These are phyloP conservation scores for Globisporangium heterothallicum DNA, from an alignment of 352 stramenopile species.

Conservation along the genomic window DNA sequence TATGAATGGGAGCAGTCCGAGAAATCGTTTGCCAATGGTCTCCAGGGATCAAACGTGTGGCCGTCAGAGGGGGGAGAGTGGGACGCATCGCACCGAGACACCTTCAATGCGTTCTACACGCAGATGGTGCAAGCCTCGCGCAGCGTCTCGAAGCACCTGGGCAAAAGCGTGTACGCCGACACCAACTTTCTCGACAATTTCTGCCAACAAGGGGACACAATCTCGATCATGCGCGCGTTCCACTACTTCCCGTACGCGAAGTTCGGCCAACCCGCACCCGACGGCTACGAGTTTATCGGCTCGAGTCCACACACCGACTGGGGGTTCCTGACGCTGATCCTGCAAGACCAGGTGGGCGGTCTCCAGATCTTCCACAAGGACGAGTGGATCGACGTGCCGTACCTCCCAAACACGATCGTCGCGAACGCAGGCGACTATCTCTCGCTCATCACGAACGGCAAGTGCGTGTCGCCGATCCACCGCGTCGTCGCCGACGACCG, in stretches of 20 bases:
- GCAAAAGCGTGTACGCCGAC: slow-evolving; percentile 43
- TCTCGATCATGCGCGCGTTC: slow-evolving; percentile 83
- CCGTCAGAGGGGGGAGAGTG: slow-evolving; percentile 26
- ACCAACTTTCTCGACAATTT: slow-evolving; percentile 51
- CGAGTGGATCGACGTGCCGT: slow-evolving; percentile 72
- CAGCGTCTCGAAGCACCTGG: slow-evolving; percentile 41
- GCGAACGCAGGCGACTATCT: slow-evolving; percentile 82
- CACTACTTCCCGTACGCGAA: slow-evolving; percentile 80
- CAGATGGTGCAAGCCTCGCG: slow-evolving; percentile 51
- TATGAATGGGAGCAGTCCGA: slow-evolving; percentile 50
- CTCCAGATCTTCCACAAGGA: slow-evolving; percentile 68
- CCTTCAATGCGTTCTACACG: slow-evolving; percentile 53
- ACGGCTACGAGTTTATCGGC: slow-evolving; percentile 67
- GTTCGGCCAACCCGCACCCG: slow-evolving; percentile 34
- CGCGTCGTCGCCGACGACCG: slow-evolving; percentile 63
- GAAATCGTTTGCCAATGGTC: slow-evolving; percentile 38
- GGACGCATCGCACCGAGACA: slow-evolving; percentile 23
- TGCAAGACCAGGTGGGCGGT: slow-evolving; percentile 67
- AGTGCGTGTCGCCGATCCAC: slow-evolving; percentile 68
- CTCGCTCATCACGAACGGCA: slow-evolving; percentile 59
- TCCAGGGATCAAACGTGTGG: slow-evolving; percentile 75
- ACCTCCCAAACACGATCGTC: slow-evolving; percentile 63
- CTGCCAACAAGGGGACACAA: slow-evolving; percentile 62
- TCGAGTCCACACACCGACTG: slow-evolving; percentile 84
- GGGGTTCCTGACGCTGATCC: slow-evolving; percentile 80